phyloP scores from a whole-genome alignment of 1,139 yeast species.

The Groenewaldozyma auringiensis region DNA sequence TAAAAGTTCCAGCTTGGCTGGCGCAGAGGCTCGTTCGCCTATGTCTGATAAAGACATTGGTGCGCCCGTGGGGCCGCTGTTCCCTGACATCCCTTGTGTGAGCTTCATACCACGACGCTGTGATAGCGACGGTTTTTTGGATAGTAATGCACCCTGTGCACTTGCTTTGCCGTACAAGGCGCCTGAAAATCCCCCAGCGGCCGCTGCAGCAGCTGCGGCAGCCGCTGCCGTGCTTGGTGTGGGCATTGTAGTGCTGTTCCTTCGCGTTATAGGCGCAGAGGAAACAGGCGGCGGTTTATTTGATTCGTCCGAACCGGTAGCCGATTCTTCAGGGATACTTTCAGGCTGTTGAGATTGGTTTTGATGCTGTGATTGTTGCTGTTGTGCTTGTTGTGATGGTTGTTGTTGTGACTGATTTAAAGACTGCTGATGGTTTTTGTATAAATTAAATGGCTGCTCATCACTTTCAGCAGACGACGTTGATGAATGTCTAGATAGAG shows the following conservation, averaged over 20 bases:
- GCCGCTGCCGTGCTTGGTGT: conserved; percentile 1
- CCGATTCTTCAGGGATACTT: neutral
- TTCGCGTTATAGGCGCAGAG: neutral
- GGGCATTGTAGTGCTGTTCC: neutral
- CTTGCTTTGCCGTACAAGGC: conserved; percentile 1
- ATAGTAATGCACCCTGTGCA: conserved; percentile 7
- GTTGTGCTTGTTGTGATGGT: neutral
- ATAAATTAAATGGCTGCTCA: neutral
- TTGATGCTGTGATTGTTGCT: no score
- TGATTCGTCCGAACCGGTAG: neutral
- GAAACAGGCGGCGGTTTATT: neutral
- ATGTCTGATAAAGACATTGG: neutral
- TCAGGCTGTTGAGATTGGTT: no score
- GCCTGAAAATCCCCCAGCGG: conserved; percentile 9
- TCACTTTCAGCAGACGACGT: neutral
- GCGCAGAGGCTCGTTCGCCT: neutral
- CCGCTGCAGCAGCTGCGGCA: conserved; percentile 6
- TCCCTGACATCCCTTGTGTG: conserved; percentile 4
- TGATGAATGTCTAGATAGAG: neutral
- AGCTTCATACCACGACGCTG: conserved; percentile 29
- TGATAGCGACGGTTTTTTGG: conserved; percentile 25
- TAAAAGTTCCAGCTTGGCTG: neutral
- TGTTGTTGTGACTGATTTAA: neutral
- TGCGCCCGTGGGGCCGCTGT: neutral
- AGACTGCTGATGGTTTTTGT: neutral